These are phyloP conservation scores for Cladophialophora psammophila DNA, from an alignment of 2,329 filamentous ascomycete species.

Conservation along the genomic window DNA sequence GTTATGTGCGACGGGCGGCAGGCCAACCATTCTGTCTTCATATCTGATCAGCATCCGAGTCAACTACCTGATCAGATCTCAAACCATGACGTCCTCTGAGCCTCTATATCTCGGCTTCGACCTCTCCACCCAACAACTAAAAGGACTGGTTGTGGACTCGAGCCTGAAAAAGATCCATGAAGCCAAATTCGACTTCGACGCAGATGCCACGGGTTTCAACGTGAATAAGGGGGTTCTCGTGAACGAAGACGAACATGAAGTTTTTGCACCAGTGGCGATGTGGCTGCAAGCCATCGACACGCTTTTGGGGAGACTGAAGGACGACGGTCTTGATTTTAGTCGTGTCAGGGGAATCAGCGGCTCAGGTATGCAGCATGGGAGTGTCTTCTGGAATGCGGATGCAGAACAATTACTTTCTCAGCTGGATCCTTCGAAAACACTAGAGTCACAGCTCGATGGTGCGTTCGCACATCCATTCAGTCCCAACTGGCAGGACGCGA, in stretches of 20 bases:
- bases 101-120: slow-evolving; percentile 92
- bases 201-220: slow-evolving; percentile 77
- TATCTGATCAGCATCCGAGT: background rate
- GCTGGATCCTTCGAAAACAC: slow-evolving; percentile 66
- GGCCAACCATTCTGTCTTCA: background rate
- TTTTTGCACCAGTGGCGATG: slow-evolving; percentile 90
- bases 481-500: slow-evolving; percentile 98
- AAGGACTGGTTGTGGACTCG: slow-evolving; percentile 87
- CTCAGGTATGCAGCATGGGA: slow-evolving; percentile 96
- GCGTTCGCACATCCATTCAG: slow-evolving; percentile 86
- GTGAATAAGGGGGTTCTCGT: slow-evolving; percentile 87
- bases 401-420: slow-evolving; percentile 70
- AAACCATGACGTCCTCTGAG: slow-evolving; percentile 51
- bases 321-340: slow-evolving; percentile 73
- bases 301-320: slow-evolving; percentile 75
- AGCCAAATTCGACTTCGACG: slow-evolving; percentile 95
- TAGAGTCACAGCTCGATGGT: slow-evolving; percentile 75
- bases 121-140: slow-evolving; percentile 94
- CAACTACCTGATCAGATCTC: background rate
- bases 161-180: slow-evolving; percentile 80
- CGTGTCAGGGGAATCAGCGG: slow-evolving; percentile 84
- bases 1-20: background rate
- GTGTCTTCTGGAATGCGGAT: slow-evolving; percentile 84
- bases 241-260: slow-evolving; percentile 82
- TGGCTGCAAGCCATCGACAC: slow-evolving; percentile 94